phyloP scores from a whole-genome alignment of 805 yeast species.

The Wickerhamomyces chaumierensis region DNA sequence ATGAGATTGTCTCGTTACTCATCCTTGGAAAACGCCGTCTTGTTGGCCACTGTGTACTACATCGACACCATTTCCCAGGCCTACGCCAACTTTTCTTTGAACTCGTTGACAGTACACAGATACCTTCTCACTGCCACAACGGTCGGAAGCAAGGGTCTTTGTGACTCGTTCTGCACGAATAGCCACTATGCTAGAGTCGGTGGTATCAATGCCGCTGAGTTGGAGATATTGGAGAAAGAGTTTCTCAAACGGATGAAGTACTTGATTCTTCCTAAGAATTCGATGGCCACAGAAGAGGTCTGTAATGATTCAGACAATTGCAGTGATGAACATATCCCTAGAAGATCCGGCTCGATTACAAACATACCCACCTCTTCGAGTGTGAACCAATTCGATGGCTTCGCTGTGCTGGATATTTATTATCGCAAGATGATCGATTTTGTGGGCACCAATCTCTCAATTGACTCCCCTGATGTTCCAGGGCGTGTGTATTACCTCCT shows the following conservation, averaged over 20 bases:
- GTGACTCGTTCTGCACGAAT: conserved; percentile 91
- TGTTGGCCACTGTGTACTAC: conserved; percentile 77
- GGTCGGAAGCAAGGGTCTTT: conserved; percentile 79
- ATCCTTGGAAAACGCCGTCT: conserved; percentile 71
- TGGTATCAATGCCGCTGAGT: conserved; percentile 73
- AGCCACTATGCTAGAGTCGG: conserved; percentile 94
- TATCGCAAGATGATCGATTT: conserved; percentile 37
- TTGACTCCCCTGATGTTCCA: conserved; percentile 6
- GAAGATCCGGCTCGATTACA: conserved; percentile 1
- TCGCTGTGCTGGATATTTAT: conserved; percentile 34
- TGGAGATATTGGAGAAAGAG: conserved; percentile 82
- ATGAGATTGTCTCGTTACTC: conserved; percentile 74
- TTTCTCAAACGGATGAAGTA: conserved; percentile 73
- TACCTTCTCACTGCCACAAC: conserved; percentile 85
- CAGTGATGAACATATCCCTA: too few species aligned
- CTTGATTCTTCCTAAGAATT: conserved; percentile 52
- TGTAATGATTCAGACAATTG: too few species aligned
- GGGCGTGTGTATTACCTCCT: conserved; percentile 5
- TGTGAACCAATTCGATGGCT: conserved; percentile 14
- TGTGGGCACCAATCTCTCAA: conserved; percentile 26
- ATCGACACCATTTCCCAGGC: conserved; percentile 75
- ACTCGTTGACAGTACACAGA: conserved; percentile 88
- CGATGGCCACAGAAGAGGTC: background rate
- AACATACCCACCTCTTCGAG: conserved; percentile 10
- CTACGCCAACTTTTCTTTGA: conserved; percentile 71